These are phyloP conservation scores for Fusarium odoratissimum DNA, from an alignment of 2,329 filamentous ascomycete species.

Conservation along the genomic window DNA sequence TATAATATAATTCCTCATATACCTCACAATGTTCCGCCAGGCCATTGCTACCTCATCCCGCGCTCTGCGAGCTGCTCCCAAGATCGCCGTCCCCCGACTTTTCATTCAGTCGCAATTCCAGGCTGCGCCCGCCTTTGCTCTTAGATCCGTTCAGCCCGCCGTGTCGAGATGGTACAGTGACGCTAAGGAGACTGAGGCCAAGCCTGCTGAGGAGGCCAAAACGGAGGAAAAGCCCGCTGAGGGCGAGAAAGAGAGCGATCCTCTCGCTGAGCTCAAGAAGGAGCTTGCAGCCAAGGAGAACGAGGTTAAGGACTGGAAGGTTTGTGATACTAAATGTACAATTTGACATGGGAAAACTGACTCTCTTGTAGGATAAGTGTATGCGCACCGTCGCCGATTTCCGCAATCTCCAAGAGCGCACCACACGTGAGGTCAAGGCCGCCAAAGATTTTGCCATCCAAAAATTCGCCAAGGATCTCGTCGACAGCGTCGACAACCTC, in stretches of 20 bases:
- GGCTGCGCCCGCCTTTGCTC: slow-evolving; percentile 51
- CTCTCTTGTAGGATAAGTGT: slow-evolving; percentile 81
- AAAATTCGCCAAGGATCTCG: slow-evolving; percentile 92
- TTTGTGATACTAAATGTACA: slow-evolving; percentile 54
- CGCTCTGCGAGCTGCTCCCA: slow-evolving; percentile 56
- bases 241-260: slow-evolving; percentile 50
- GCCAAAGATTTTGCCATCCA: slow-evolving; percentile 95
- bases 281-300: slow-evolving; percentile 64
- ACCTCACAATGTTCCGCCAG: slow-evolving; percentile 59
- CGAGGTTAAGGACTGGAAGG: slow-evolving; percentile 82
- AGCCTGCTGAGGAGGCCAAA: slow-evolving; percentile 47
- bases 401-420: slow-evolving; percentile 97
- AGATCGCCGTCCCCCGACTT: slow-evolving; percentile 51
- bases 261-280: slow-evolving; percentile 61
- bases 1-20: slow-evolving; percentile 8
- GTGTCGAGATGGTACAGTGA: slow-evolving; percentile 63
- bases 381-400: slow-evolving; percentile 95
- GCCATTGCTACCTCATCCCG: slow-evolving; percentile 57
- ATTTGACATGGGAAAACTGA: slow-evolving; percentile 8
- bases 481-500: slow-evolving; percentile 96
- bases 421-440: slow-evolving; percentile 86
- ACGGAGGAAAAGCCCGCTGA: slow-evolving; percentile 44
- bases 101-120: slow-evolving; percentile 54
- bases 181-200: slow-evolving; percentile 51
- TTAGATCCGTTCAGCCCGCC: slow-evolving; percentile 52